A percentile compares a stretch with the other conserved stretches of the same genome.
phyloP scores from a whole-genome alignment of 2,329 filamentous ascomycete species.

The Paecilomyces variotii region DNA sequence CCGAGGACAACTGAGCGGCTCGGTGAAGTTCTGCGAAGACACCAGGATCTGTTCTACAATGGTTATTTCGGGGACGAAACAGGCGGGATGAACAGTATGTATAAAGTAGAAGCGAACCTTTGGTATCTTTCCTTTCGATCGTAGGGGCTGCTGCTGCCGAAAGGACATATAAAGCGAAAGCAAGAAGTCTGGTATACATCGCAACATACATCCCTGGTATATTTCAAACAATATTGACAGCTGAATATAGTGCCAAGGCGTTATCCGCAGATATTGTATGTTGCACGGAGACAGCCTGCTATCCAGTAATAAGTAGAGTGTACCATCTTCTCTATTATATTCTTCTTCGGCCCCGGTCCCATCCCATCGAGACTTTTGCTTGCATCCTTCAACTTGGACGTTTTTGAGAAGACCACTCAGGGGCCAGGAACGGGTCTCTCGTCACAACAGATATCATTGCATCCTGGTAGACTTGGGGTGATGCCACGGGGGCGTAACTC shows the following conservation, averaged over 20 bases:
- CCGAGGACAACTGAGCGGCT: constrained; percentile 22
- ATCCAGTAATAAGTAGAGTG: not conserved
- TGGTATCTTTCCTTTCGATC: not conserved
- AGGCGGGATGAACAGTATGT: not conserved
- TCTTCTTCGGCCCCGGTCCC: not conserved
- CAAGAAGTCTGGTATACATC: not conserved
- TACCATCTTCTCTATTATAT: not conserved
- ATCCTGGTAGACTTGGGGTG: not conserved
- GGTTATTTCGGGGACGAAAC: not conserved
- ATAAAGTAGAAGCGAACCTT: not conserved
- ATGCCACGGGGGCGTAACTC: not conserved
- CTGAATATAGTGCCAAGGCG: not conserved
- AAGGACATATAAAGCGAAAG: not conserved
- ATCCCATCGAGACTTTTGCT: not conserved
- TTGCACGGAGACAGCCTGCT: not conserved
- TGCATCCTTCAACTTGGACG: not conserved
- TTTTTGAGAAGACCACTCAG: not conserved
- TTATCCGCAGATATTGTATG: not conserved
- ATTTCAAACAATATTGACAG: not conserved
- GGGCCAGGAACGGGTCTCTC: not conserved
- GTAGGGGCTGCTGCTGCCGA: not conserved
- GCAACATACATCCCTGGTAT: not conserved
- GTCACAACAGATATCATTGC: not conserved
- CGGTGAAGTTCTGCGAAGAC: constrained; percentile 15
- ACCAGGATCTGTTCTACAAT: constrained; percentile 7